These are phyloP conservation scores for Salvia rosmarinus DNA, from an alignment of 257 asterid species.

Conservation along the genomic window DNA sequence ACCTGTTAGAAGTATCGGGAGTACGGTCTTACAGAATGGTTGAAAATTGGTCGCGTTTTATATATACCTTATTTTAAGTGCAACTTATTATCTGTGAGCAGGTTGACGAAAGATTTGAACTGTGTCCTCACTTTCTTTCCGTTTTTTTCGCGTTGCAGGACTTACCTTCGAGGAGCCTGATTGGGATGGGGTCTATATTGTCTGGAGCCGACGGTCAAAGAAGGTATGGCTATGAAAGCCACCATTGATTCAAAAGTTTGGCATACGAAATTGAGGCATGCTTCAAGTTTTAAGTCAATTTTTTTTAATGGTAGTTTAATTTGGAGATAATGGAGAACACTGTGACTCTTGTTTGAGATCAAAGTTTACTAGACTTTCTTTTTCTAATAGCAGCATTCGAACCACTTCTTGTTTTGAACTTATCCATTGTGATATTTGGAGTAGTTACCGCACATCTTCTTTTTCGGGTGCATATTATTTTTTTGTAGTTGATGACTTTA, in stretches of 20 bases:
- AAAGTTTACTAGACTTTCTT: background rate
- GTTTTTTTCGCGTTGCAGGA: background rate
- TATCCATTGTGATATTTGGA: background rate
- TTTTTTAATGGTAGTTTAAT: background rate
- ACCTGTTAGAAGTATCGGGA: background rate
- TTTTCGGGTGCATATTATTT: too few relatives aligned
- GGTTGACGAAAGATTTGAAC: slow-evolving; percentile 6
- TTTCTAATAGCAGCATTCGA: background rate
- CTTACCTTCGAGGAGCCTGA: slow-evolving; percentile 9
- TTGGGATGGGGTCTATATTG: background rate
- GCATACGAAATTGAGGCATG: background rate
- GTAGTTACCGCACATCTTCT: too few relatives aligned
- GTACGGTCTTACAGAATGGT: background rate
- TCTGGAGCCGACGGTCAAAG: background rate
- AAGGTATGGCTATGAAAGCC: background rate
- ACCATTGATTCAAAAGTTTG: background rate
- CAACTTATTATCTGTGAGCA: background rate
- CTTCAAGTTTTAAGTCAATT: background rate
- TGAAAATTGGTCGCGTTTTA: background rate
- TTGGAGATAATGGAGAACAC: background rate
- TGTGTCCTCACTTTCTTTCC: background rate
- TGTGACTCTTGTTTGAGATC: background rate
- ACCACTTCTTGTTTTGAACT: background rate
- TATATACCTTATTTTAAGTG: background rate
- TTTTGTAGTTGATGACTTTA: too few relatives aligned